Evolutionary conservation across 805 yeast species (phyloP), one percentile per base, ranked within the genome.

Genomic region (Yamadazyma olivae): DNA sequence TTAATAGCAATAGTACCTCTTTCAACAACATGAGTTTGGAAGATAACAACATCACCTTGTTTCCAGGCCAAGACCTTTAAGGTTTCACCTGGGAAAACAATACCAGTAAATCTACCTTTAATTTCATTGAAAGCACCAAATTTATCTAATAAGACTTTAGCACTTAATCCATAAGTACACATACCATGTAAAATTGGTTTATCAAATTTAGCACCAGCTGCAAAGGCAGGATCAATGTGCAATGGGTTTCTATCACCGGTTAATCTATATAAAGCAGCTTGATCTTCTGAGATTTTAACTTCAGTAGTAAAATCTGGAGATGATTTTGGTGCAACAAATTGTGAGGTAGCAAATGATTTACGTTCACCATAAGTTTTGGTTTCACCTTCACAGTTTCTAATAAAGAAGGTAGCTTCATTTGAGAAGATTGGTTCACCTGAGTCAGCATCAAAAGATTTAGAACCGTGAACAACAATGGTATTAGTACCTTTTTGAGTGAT

Each of bases 161-260:
- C 83, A 27, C 85, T 67, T 40, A 90, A 75, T 43, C 99, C 99
- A 57, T 86, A 78, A 14, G 86, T 75, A 53, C 95, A 84, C 62
- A 91, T 74, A 28, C 99, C 99, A 64, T 91, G 99, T 47, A 91
- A 74, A 49, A 91, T 91, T 32, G 99, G 99, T 37, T 69, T 66
- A 32, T 79, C 79, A 59, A 91, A 91, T 43, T 83, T 83, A 32
- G 91, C 97, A 39, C 85, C 85, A 45, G 81, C 77, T 12, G 98
- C 97, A 63, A 90, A 83, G 20, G 59, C 70, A 14, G 98, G 97
- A 65, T 91, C 98, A 56, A 91, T 82, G 67, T 90, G 99, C 50
- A 91, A 74, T 41, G 99, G 99, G 62, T 91, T 91, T 61, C 81
- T 81, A 69, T 91, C 99, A 36, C 96, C 98, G 43, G 91, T 82